These are phyloP conservation scores for Cunninghamia lanceolata DNA, from an alignment of 75 land plant species.

Conservation along the genomic window DNA sequence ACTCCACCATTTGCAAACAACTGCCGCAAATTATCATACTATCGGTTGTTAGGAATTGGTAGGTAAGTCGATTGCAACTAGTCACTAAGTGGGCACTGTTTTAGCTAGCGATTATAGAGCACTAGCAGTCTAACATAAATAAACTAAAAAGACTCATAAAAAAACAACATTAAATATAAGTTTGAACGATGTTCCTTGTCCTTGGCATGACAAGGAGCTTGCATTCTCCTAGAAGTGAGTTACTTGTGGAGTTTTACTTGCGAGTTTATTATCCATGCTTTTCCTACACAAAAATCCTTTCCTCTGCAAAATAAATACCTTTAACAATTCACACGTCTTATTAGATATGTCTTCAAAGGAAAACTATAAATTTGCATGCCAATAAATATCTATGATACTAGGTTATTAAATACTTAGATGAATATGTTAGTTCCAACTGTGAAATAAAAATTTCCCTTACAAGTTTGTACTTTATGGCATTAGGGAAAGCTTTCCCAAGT, in stretches of 20 bases:
- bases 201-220: not conserved
- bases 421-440: not conserved
- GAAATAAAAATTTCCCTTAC: not conserved
- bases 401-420: not conserved
- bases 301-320: not conserved
- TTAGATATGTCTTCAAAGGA: not conserved
- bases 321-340: not conserved
- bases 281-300: not conserved
- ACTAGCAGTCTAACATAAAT: not conserved
- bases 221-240: not conserved
- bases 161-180: conserved; percentile 2
- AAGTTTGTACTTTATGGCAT: not conserved
- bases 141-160: not conserved
- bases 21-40: not conserved
- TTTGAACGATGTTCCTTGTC: not conserved
- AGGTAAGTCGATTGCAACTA: not conserved
- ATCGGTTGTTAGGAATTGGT: not conserved
- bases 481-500: not conserved
- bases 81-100: not conserved
- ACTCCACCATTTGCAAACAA: not conserved
- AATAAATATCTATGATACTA: not conserved
- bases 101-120: not conserved
- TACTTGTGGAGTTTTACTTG: not conserved
- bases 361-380: not conserved
- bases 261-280: not conserved